These are phyloP conservation scores for Solanum stenotomum DNA, from an alignment of 257 asterid genomes.

Conservation along the genomic window DNA sequence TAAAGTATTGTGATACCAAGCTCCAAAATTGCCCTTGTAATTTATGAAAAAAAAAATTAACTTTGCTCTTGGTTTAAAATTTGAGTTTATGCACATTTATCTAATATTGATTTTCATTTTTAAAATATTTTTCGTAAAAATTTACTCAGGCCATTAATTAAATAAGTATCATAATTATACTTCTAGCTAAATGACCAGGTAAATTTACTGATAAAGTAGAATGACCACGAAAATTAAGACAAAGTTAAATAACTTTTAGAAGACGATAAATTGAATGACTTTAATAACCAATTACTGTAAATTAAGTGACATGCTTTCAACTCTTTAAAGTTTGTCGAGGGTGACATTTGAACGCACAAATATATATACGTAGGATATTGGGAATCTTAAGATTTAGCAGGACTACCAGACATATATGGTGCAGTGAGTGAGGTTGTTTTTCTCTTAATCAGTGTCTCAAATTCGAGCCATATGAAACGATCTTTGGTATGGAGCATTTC, in stretches of 20 bases:
- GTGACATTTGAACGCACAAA: neutral
- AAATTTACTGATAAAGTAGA: neutral
- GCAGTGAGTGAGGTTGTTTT: too few species aligned
- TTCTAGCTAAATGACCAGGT: neutral
- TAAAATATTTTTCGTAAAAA: neutral
- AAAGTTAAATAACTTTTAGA: neutral
- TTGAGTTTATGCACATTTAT: neutral
- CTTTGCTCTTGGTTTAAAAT: neutral
- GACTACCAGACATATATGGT: neutral
- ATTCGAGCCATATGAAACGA: too few species aligned
- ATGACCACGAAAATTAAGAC: neutral
- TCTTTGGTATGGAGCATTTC: neutral
- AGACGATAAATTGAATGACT: neutral
- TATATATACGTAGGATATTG: neutral
- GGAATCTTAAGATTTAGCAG: neutral
- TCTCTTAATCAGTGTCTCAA: too few species aligned
- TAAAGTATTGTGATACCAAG: neutral
- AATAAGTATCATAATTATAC: neutral
- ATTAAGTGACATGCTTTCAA: neutral
- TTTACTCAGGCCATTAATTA: neutral
- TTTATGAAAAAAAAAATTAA: neutral
- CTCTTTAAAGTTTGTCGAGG: neutral
- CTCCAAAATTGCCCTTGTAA: neutral
- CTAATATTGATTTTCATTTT: neutral
- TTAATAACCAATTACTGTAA: neutral